phyloP scores from a whole-genome alignment of 441 rosid species.

The Populus tomentosa region DNA sequence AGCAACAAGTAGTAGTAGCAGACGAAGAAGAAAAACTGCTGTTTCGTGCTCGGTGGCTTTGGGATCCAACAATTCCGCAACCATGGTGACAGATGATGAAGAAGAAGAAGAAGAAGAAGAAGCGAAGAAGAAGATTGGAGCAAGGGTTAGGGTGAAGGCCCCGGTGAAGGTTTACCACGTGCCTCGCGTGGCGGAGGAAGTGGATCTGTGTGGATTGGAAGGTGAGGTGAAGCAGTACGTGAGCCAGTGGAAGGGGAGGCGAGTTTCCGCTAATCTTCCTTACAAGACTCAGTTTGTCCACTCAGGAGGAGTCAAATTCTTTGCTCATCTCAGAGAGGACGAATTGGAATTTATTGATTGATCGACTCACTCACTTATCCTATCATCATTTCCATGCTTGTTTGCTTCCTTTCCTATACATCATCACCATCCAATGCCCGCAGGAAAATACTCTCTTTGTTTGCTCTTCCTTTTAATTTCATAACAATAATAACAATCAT shows the following conservation, averaged over 20 bases:
- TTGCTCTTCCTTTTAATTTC: not conserved
- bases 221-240: constrained; percentile 75
- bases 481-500: no score
- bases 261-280: constrained; percentile 83
- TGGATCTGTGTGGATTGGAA: constrained; percentile 78
- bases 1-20: not conserved
- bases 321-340: constrained; percentile 84
- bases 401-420: no score
- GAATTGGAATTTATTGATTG: constrained; percentile 66
- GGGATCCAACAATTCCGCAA: constrained; percentile 17
- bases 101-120: not conserved
- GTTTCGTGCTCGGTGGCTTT: constrained; percentile 35
- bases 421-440: no score
- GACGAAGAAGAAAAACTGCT: constrained; percentile 7
- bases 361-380: not conserved
- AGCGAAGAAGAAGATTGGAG: constrained; percentile 48
- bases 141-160: constrained; percentile 67
- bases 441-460: no score
- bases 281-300: constrained; percentile 61
- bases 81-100: no score
- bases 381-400: not conserved
- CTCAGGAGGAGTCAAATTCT: constrained; percentile 51
- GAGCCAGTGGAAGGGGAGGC: constrained; percentile 79
- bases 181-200: constrained; percentile 74
- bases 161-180: constrained; percentile 90